Conservation (phyloP, 495 filamentous ascomycete species). For the Podospora pseudoanserina region DNA sequence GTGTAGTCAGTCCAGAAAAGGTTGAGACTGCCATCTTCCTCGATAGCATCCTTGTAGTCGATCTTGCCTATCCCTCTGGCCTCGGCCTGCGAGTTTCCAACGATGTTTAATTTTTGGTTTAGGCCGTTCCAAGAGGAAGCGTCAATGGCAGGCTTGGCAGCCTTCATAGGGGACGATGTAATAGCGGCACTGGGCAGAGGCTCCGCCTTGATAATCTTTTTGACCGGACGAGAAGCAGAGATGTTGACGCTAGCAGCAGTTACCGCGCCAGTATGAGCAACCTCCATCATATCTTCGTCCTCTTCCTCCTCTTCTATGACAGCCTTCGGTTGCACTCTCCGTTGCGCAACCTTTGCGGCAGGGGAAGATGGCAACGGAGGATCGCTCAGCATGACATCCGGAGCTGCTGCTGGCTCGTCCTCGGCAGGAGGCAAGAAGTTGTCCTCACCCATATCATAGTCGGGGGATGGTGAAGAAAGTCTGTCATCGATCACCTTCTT, state of each 20-base stretch:
- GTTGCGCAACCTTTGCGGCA: conserved; percentile 70
- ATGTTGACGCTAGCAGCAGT: conserved; percentile 75
- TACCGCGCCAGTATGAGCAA: conserved; percentile 70
- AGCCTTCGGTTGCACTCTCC: conserved; percentile 66
- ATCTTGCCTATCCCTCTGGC: conserved; percentile 69
- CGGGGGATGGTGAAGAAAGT: conserved; percentile 39
- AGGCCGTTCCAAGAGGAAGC: conserved; percentile 88
- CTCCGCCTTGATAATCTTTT: conserved; percentile 66
- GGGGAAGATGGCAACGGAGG: conserved; percentile 78
- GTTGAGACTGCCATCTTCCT: conserved; percentile 84
- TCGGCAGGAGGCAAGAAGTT: conserved; percentile 49
- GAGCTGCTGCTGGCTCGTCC: conserved; percentile 45
- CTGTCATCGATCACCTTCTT: conserved; percentile 47
- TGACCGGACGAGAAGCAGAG: conserved; percentile 72
- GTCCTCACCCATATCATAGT: conserved; percentile 52
- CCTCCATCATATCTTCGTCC: conserved; percentile 80
- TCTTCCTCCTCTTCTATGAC: conserved; percentile 63
- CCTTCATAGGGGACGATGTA: conserved; percentile 68
- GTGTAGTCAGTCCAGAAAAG: conserved; percentile 98
- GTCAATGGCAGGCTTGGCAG: conserved; percentile 57
- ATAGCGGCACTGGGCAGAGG: conserved; percentile 63
- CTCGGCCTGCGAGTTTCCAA: conserved; percentile 61
- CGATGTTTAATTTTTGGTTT: conserved; percentile 78
- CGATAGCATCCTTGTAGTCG: conserved; percentile 72
- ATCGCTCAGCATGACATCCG: conserved; percentile 72